Evolutionary conservation across 176 grass and related monocot genomes (phyloP).

Genomic region (Cenchrus purpureus): DNA sequence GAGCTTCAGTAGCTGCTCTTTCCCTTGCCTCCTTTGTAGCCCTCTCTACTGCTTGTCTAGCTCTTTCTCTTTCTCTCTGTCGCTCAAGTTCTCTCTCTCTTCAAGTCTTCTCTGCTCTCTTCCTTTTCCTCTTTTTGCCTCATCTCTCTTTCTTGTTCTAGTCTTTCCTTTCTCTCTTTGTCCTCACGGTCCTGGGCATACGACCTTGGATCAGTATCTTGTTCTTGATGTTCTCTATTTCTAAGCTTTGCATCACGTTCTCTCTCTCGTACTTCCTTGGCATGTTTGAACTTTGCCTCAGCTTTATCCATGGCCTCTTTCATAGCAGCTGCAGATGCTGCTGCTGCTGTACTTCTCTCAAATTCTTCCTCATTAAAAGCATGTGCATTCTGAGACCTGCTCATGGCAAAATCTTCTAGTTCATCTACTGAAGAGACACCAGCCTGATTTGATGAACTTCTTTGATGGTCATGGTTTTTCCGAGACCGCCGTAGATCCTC

Average conservation of each 20-base stretch:
- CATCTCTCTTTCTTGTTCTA: constrained; percentile 52
- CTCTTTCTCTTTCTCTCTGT: constrained; percentile 68
- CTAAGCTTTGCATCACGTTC: constrained; percentile 69
- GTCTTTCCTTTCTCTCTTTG: constrained; percentile 55
- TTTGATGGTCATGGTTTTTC: constrained; percentile 62
- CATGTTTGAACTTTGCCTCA: constrained; percentile 95
- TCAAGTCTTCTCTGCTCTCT: constrained; percentile 64
- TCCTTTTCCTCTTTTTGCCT: constrained; percentile 58
- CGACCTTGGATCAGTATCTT: constrained; percentile 45
- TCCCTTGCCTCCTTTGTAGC: constrained; percentile 82
- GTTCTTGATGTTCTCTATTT: constrained; percentile 60
- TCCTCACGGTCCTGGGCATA: constrained; percentile 49
- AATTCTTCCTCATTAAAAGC: constrained; percentile 61
- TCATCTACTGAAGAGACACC: constrained; percentile 69
- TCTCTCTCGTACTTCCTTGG: constrained; percentile 85
- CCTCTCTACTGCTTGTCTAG: constrained; percentile 73
- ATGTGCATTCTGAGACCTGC: constrained; percentile 63
- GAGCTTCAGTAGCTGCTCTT: constrained; percentile 77
- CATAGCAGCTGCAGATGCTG: constrained; percentile 91
- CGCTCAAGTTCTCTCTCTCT: constrained; percentile 61
- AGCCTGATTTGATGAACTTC: constrained; percentile 51
- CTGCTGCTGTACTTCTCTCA: constrained; percentile 68
- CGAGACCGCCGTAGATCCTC: constrained; percentile 37
- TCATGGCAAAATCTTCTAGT: constrained; percentile 81
- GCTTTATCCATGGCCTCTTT: constrained; percentile 97